Percentiles rank a stretch among this genome's conserved stretches.
Evolutionary conservation across 139 green algal genomes (phyloP).

Genomic region (Chlorella sp.): DNA sequence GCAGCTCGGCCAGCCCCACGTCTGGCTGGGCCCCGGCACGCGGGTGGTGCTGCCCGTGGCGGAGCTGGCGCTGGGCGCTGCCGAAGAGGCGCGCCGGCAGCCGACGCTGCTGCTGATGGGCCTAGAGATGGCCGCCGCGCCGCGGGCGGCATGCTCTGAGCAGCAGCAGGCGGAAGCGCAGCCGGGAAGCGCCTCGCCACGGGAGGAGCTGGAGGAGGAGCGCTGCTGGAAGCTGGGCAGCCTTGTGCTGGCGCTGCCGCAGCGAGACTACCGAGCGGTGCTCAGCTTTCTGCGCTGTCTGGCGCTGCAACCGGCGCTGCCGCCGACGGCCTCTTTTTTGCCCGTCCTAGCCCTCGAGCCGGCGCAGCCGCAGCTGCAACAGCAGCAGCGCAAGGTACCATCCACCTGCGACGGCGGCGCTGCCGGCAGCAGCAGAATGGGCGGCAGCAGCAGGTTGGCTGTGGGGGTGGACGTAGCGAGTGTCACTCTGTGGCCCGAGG

Average conservation of each 20-base stretch:
- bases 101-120: conserved; percentile 6
- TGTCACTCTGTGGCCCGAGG: conserved; percentile 4
- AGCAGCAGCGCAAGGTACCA: not conserved
- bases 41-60: not conserved
- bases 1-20: not conserved
- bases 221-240: conserved; percentile 1
- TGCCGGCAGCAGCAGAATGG: not conserved
- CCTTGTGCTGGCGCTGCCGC: not conserved
- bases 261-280: not conserved
- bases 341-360: not conserved
- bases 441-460: not conserved
- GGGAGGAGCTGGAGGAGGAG: not conserved
- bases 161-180: not conserved
- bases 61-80: not conserved
- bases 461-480: conserved; percentile 1
- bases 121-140: not conserved
- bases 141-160: not conserved
- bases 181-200: not conserved
- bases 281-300: conserved; percentile 14
- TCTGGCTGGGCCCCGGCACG: not conserved
- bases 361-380: not conserved
- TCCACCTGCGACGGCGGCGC: not conserved
- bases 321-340: too few relatives aligned
- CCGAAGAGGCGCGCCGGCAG: not conserved
- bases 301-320: conserved; percentile 16